Conservation (phyloP, 768 basidiomycete genomes). For the Polyporus arcularius region DNA sequence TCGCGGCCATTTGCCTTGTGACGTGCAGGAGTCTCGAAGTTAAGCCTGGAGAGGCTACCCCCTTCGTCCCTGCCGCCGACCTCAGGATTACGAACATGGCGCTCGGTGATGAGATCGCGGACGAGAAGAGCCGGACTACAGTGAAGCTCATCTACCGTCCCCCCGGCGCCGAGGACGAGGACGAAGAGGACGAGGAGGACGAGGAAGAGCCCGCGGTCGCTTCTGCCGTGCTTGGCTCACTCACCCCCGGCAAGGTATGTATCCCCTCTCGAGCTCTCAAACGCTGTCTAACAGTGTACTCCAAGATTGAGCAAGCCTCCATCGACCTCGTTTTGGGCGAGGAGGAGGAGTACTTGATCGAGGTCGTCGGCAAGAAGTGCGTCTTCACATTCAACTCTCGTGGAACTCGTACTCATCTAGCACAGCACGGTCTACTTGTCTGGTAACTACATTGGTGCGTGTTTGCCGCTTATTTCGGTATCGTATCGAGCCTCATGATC, state of each 20-base stretch:
- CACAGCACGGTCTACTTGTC: constrained; percentile 71
- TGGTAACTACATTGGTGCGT: constrained; percentile 82
- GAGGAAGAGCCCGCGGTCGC: constrained; percentile 24
- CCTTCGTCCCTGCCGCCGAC: constrained; percentile 62
- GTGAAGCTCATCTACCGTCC: constrained; percentile 63
- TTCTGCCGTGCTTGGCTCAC: constrained; percentile 70
- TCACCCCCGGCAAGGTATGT: constrained; percentile 80
- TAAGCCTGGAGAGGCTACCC: constrained; percentile 56
- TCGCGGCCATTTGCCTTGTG: not conserved
- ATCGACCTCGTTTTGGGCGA: constrained; percentile 72
- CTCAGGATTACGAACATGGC: constrained; percentile 82
- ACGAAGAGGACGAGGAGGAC: constrained; percentile 47
- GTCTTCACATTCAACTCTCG: constrained; percentile 15
- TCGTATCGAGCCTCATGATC: not conserved
- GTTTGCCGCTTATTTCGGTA: not conserved
- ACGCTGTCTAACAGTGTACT: not conserved
- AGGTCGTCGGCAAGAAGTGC: constrained; percentile 82
- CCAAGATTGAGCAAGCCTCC: constrained; percentile 74
- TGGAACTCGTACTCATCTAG: not conserved
- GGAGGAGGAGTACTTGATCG: constrained; percentile 65
- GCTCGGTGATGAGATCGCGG: constrained; percentile 70
- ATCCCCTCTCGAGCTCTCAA: not conserved
- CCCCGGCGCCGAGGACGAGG: constrained; percentile 45
- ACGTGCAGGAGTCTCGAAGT: constrained; percentile 60
- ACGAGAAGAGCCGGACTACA: constrained; percentile 59